Evolutionary conservation across 345 rosid species (phyloP), one percentile per base, ranked within the genome.

Genomic region (Orychophragmus violaceus): DNA sequence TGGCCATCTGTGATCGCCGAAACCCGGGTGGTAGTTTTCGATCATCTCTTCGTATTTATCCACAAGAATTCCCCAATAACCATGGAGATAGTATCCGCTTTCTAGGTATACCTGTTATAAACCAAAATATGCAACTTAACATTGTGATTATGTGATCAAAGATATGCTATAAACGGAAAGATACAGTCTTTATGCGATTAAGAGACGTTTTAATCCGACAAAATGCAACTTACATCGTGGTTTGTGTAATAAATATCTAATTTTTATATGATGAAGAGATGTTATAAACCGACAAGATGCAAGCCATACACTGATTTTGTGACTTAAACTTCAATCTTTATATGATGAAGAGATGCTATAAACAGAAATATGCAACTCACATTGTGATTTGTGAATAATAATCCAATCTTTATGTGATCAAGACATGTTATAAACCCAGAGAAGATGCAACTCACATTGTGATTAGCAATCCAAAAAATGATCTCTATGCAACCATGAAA

Each of bases 1-100:
- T 10, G 95, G 95, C 95, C 91, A 87, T 5, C 95, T 73, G 36
- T 80, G 84, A 68, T 85, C 95, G 9, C 91, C 91, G 17, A 83
- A 59, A 17, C 87, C 91, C 0, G 87, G 86, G 24, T 70, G 89
- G 55, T 85, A 82, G 35, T 85, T 85, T 69, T 81, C 84, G 12
- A 83, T 82, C 91, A 82, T 85, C 50, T 83, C 86, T 77, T 87
- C 95, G 1, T 82, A 83, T 29, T 75, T 59, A 63, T 87, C 91
- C n/a, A 83, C 89, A 48, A 85, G 80, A 71, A 79, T 78, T 32
- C 84, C 89, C 95, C 87, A 81, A 59, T 82, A 82, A 66, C 89
- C 89, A n/a, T 82, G 95, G 72, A 87, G 76, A 78, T 81, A 87
- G 65, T 87, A 87, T 42, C 76, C 88, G 27, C 73, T 82, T 74